Evolutionary conservation across 371 early-diverging fungal genomes (phyloP), one percentile per base, ranked within the genome.

Genomic region (Zychaea mexicana): DNA sequence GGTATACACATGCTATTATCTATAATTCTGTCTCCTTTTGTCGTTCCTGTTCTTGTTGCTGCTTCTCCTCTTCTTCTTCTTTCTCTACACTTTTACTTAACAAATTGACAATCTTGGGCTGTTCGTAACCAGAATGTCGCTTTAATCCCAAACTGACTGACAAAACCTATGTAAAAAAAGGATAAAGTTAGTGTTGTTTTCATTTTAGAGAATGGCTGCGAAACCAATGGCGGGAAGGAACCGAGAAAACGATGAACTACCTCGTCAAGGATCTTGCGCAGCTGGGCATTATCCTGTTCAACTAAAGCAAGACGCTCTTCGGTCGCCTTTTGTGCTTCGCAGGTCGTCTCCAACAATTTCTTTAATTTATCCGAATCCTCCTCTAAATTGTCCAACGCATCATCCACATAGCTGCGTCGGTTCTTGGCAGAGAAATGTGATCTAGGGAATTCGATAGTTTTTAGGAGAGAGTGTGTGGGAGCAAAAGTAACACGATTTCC

Each of bases 401-500:
- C 91, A 58, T 94, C 92, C 5, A 93, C 85, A 54, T 82, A 82
- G 42, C 84, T 79, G 64, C 88, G 77, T 42, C 90, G 85, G 47
- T 87, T 75, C 56, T 87, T 82, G 2, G 87, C 86, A 27, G 85
- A 84, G 65, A 75, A 76, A 42, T 85, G 86, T 17, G 91, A 89
- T 63, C 95, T 88, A 60, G 8, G 32, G 19, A 30, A n/a, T n/a
- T n/a, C n/a, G n/a, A n/a, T n/a, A n/a, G n/a, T n/a, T n/a, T n/a
- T n/a, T n/a, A n/a, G n/a, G n/a, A n/a, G n/a, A n/a, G n/a, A n/a
- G n/a, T n/a, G n/a, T n/a, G n/a, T n/a, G n/a, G n/a, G n/a, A n/a
- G n/a, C n/a, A n/a, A n/a, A n/a, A n/a, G n/a, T n/a, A n/a, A n/a
- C n/a, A n/a, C n/a, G n/a, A n/a, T 57, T 57, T 30, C 17, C 17